Base-by-base conservation (phyloP, 257 asterid species). In the Galeopsis tetrahit region DNA sequence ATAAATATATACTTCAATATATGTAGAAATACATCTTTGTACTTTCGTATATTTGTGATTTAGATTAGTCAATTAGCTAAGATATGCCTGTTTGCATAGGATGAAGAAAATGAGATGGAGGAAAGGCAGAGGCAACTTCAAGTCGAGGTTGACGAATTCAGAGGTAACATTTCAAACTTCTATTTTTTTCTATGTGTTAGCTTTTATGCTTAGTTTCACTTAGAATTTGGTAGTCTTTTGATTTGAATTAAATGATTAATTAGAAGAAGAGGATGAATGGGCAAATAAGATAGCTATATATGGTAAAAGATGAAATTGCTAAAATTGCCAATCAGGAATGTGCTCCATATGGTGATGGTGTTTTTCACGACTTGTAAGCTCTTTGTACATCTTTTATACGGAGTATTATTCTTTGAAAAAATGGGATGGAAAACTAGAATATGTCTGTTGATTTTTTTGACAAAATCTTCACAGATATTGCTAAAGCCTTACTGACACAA, bases 21-120 rank as follows among this genome's bases (percentile, higher is more conserved):
- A 1, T 40, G 10, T 40, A 40, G 1, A 38, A 6, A 40, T 40
- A 40, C 2, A 40, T 40, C 10, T 2, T 6, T 40, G 8, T 40
- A 40, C 1, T 6, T 38, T 6, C 3, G 4, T 6, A 7, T 40
- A 1, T 40, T 1, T 7, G 10, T 40, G 36, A 53, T 39, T 40
- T 69, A 51, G 10, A 46, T 31, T 69, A 17, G 63, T 56, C 33
- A 17, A 36, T 48, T 34, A 49, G 68, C 61, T 72, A 72, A 53
- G 31, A 69, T 51, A 62, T 78, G 66, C 68, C 61, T 77, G 74
- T 71, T 78, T 82, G 43, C 73, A 80, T 75, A 93, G 98, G 97
- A 90, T 58, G 99, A 91, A 83, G 95, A 88, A 69, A 83, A 49
- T 73, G 95, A 87, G 82, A 81, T 88, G 86, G 89, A 85, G 82